These are phyloP conservation scores for Massarina eburnea DNA, from an alignment of 2,329 filamentous ascomycete species.

Conservation along the genomic window DNA sequence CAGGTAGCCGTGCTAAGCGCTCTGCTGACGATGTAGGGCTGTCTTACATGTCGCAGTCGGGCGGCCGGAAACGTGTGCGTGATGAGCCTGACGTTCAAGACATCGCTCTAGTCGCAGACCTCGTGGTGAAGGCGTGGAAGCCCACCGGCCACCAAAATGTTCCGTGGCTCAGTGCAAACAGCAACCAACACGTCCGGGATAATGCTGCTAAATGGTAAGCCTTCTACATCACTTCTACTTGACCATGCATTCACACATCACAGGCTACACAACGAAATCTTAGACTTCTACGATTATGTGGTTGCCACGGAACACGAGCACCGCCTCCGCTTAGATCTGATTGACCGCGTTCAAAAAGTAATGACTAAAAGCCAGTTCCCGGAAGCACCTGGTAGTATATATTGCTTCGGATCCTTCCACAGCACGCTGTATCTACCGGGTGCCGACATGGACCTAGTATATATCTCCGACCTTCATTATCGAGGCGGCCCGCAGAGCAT, in stretches of 20 bases:
- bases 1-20: not conserved
- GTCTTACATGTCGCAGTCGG: constrained; percentile 9
- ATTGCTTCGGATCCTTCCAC: constrained; percentile 90
- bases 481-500: constrained; percentile 50
- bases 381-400: constrained; percentile 58
- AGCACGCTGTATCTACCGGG: constrained; percentile 74
- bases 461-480: constrained; percentile 66
- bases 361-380: constrained; percentile 47
- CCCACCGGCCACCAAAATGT: constrained; percentile 45
- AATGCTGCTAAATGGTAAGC: constrained; percentile 53
- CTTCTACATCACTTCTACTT: not conserved
- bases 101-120: not conserved
- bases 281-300: constrained; percentile 86
- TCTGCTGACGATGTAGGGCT: constrained; percentile 5
- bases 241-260: not conserved
- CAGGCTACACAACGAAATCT: constrained; percentile 85
- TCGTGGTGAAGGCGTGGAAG: constrained; percentile 49
- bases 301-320: constrained; percentile 77
- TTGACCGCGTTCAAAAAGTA: constrained; percentile 65
- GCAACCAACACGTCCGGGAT: constrained; percentile 59
- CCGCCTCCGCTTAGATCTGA: constrained; percentile 69
- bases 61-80: not conserved
- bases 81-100: not conserved
- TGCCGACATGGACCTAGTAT: constrained; percentile 92
- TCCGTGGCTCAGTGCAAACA: constrained; percentile 50